Base-by-base conservation (phyloP, 2,329 filamentous ascomycete genomes). In the Westerdykella sp. region DNA sequence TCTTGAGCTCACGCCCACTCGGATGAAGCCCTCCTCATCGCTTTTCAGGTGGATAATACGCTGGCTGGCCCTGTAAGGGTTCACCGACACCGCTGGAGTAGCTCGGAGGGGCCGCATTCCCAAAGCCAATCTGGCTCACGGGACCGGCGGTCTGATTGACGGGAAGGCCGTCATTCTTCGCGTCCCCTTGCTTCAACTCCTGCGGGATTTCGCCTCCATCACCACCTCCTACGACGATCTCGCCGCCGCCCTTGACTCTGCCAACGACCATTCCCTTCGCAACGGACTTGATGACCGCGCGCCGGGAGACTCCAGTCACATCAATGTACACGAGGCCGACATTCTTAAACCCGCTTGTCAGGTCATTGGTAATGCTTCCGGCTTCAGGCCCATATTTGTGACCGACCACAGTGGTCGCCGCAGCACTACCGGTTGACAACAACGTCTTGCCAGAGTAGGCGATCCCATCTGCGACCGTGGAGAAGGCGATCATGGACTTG, bases 321-420 rank as follows among this genome's bases (percentile, higher is more conserved):
- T 98, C 93, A 47, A 98, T 95, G 63, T 98, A 98, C 25, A 98
- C 93, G 22, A 98, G 75, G 5, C 90, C 93, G 6, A 97, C 93
- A 53, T 97, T 98, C 75, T 93, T 95, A 58, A 96, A 83, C 18
- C 90, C 91, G 5, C 87, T 84, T 1, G 88, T 86, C 15, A 98
- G 68, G 41, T 86, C 76, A 34, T 76, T 76, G 2, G 88, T 84
- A 13, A 97, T 74, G 30, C 83, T 76, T 13, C 89, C 87, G 0
- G 93, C 93, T 67, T 98, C 88, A 1, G 78, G 62, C 4, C 93
- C 93, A 73, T 90, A 98, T 49, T 81, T 83, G 68, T 97, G 93
- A n/a, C 83, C 79, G 3, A 97, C 87, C 40, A 96, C 83, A 1
- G 84, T 87, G 30, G 81, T 88, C 18, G 91, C 85, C n/a, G 91